Evolutionary conservation across 2,329 filamentous ascomycete genomes (phyloP), one percentile per base, ranked within the genome.

Genomic region (Hymenoscyphus scutula): DNA sequence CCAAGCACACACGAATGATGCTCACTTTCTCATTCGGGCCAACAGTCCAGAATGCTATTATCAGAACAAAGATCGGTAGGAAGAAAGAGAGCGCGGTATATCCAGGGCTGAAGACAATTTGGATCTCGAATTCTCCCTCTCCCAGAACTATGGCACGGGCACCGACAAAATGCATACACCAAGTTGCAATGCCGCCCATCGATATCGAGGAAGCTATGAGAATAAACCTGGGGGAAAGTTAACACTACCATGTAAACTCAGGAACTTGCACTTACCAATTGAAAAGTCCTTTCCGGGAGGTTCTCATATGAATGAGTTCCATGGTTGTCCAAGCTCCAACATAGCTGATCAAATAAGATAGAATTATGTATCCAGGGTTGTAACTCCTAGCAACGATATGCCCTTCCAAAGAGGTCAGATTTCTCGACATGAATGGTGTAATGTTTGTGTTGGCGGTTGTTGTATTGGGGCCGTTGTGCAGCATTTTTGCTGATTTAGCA

Each of bases 81-180:
- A 96, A 88, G 70, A 94, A 91, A 0, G 91, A 96, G 8, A 92
- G 77, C 0, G 85, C 85, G 0, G 91, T 95, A 73, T 87, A 90
- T 29, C 84, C 83, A 60, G 84, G 78, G 58, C 84, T 90, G 79
- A 95, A 96, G 38, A 85, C 82, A 58, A 95, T 87, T 67, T 94
- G 90, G 11, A 91, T 78, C 38, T 84, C 77, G 13, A 77, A 66
- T 64, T 84, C 76, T 45, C 89, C 89, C 66, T 86, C 68, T 45
- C 82, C 88, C 19, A 96, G 82, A 29, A 89, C 79, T 64, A 94
- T 89, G 15, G 91, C 91, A 59, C 89, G 83, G 73, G 95, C 94
- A 25, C 91, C 91, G 67, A 95, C 89, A 71, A 90, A 94, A 73
- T 95, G 91, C 83, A 90, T 90, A 70, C 84, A 89, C 88, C 87